Percentiles rank a stretch among this genome's conserved stretches.
phyloP scores from a whole-genome alignment of 176 grass and related monocot genomes.

The Eragrostis curvula region DNA sequence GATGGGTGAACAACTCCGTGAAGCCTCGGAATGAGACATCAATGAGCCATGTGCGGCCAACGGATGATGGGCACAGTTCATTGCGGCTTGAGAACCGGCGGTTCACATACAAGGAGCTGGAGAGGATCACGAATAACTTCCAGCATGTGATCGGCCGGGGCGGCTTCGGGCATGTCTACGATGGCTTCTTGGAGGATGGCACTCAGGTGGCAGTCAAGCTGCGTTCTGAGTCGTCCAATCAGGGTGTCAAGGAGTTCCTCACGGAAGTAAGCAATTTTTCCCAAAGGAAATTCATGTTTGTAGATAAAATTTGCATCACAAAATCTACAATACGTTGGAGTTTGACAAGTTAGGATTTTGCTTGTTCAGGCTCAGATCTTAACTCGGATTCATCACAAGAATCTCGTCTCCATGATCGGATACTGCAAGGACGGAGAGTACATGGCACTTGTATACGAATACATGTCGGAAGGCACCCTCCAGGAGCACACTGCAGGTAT shows the following conservation, averaged over 20 bases:
- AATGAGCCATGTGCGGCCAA: background rate
- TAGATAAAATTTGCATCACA: background rate
- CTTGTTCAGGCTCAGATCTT: background rate
- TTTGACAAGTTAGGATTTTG: background rate
- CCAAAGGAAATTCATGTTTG: background rate
- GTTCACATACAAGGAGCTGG: slow-evolving; percentile 55
- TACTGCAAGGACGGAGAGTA: background rate
- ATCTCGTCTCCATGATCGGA: background rate
- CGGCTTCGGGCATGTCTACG: slow-evolving; percentile 59
- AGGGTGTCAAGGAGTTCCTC: slow-evolving; percentile 63
- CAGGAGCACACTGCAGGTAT: background rate
- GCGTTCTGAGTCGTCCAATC: slow-evolving; percentile 41
- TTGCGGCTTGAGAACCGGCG: slow-evolving; percentile 53
- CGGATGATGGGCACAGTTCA: background rate
- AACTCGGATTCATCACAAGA: background rate
- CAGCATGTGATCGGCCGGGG: slow-evolving; percentile 40
- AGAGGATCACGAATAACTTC: slow-evolving; percentile 54
- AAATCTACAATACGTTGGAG: background rate
- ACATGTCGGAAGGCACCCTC: background rate
- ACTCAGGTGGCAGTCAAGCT: slow-evolving; percentile 63
- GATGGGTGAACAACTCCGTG: background rate
- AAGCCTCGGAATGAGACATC: slow-evolving; percentile 31
- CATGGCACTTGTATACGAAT: background rate
- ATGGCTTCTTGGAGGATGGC: slow-evolving; percentile 50
- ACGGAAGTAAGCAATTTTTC: slow-evolving; percentile 37